Percentiles rank a stretch among this genome's conserved stretches.
These are phyloP conservation scores for Colletotrichum acutatum DNA, from an alignment of 2,329 filamentous ascomycete genomes.

Conservation along the genomic window DNA sequence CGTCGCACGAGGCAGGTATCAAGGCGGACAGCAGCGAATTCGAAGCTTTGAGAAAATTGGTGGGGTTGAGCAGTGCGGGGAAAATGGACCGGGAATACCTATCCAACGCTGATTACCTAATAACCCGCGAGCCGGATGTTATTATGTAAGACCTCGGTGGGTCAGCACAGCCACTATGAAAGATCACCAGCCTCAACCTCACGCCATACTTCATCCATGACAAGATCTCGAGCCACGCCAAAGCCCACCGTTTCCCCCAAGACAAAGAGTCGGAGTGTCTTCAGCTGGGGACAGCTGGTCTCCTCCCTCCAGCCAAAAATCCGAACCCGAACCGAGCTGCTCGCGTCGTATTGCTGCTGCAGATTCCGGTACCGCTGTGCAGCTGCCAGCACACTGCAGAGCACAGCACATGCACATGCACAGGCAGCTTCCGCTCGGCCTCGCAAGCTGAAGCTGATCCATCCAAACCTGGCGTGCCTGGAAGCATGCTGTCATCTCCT, in stretches of 20 bases:
- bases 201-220: neutral
- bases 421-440: neutral
- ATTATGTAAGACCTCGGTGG: neutral
- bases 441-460: slow-evolving; percentile 3
- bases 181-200: neutral
- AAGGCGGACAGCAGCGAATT: neutral
- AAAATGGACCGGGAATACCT: neutral
- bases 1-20: neutral
- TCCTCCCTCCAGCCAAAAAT: neutral
- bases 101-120: neutral
- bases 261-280: neutral
- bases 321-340: neutral
- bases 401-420: neutral
- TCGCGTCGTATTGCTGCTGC: neutral
- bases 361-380: neutral
- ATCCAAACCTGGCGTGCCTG: no score
- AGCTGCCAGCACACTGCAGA: neutral
- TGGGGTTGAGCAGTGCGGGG: neutral
- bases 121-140: fast-evolving
- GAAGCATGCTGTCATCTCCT: slow-evolving; percentile 8
- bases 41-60: neutral
- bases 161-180: neutral
- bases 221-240: neutral
- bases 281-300: neutral
- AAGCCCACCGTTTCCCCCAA: neutral